phyloP scores from a whole-genome alignment of 2,329 filamentous ascomycete species.

The Scedosporium boydii region DNA sequence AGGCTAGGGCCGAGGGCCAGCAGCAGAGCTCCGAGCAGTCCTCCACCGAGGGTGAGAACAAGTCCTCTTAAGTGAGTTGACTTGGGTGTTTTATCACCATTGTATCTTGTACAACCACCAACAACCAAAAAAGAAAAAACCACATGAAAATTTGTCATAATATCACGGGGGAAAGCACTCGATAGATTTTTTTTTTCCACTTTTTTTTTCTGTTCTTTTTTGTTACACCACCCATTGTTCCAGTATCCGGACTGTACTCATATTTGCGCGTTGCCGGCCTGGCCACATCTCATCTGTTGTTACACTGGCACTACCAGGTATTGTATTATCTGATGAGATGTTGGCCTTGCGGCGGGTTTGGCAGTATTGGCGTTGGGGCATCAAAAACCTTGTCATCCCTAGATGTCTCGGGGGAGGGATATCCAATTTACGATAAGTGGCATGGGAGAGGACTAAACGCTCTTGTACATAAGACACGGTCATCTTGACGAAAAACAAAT shows the following conservation, averaged over 20 bases:
- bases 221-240: neutral
- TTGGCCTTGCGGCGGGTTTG: slow-evolving; percentile 13
- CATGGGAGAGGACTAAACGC: slow-evolving; percentile 30
- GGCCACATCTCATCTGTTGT: neutral
- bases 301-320: neutral
- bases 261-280: neutral
- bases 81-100: slow-evolving; percentile 3
- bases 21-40: slow-evolving; percentile 36
- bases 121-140: neutral
- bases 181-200: slow-evolving; percentile 6
- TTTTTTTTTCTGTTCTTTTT: slow-evolving; percentile 7
- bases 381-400: slow-evolving; percentile 31
- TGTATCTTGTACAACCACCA: neutral
- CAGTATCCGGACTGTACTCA: neutral
- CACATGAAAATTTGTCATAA: neutral
- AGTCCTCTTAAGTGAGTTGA: slow-evolving; percentile 50
- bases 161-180: neutral
- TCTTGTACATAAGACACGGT: slow-evolving; percentile 30
- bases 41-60: slow-evolving; percentile 54
- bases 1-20: slow-evolving; percentile 67
- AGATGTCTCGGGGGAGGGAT: slow-evolving; percentile 27
- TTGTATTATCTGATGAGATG: neutral
- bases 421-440: slow-evolving; percentile 35
- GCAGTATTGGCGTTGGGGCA: slow-evolving; percentile 42
- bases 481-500: slow-evolving; percentile 23